These are phyloP conservation scores for Sugiyamaella grinbergsii DNA, from an alignment of 1,139 yeast genomes.

Conservation along the genomic window DNA sequence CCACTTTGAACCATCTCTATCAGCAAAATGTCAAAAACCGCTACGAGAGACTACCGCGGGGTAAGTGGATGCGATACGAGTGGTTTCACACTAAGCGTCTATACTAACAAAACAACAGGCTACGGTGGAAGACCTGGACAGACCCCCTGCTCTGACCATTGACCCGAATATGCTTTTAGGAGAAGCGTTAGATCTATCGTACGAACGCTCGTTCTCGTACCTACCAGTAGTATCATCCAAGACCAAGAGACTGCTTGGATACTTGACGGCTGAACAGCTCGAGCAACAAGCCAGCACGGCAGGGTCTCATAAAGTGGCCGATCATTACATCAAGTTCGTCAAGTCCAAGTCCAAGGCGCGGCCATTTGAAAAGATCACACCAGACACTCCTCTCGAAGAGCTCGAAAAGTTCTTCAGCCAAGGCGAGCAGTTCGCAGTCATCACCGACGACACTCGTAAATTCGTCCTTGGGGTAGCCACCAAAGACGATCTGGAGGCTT, in stretches of 20 bases:
- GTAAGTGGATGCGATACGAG: constrained; percentile 33
- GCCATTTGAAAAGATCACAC: constrained; percentile 51
- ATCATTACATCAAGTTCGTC: constrained; percentile 39
- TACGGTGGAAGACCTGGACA: constrained; percentile 63
- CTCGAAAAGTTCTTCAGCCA: constrained; percentile 55
- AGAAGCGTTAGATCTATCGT: constrained; percentile 52
- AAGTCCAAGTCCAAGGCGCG: constrained; percentile 28
- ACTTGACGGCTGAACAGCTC: constrained; percentile 55
- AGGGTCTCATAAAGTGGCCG: constrained; percentile 44
- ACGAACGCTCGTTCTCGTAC: constrained; percentile 58
- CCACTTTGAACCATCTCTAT: background rate
- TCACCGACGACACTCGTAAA: constrained; percentile 56
- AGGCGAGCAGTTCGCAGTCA: constrained; percentile 59
- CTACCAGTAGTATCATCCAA: constrained; percentile 59
- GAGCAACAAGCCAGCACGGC: constrained; percentile 36
- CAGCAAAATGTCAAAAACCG: constrained; percentile 10
- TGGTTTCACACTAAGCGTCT: no score
- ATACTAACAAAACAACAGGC: constrained; percentile 43
- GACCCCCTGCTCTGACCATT: constrained; percentile 61
- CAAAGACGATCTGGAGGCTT: constrained; percentile 59
- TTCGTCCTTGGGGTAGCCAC: constrained; percentile 67
- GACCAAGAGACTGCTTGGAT: constrained; percentile 56
- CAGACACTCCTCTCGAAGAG: constrained; percentile 59
- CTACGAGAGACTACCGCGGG: constrained; percentile 33
- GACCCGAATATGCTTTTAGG: constrained; percentile 54